Evolutionary conservation across 169 alveolate species (phyloP).

Genomic region (Cryptosporidium muris): DNA sequence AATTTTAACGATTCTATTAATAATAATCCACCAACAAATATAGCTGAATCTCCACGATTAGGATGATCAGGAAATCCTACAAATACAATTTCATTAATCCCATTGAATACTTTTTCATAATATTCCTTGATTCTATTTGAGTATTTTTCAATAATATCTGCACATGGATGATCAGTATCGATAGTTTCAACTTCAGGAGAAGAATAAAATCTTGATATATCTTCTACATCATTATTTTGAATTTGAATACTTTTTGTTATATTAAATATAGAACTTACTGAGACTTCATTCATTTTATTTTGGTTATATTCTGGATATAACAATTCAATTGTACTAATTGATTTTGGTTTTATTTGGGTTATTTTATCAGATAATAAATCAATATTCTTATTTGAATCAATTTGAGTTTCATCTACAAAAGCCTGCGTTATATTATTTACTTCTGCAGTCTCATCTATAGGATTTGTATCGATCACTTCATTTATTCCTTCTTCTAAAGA

Average conservation of each 20-base stretch:
- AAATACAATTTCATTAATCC: conserved; percentile 43
- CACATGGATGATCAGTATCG: conserved; percentile 61
- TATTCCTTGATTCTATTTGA: conserved; percentile 35
- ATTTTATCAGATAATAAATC: neutral
- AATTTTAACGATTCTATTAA: conserved; percentile 28
- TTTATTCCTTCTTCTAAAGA: neutral
- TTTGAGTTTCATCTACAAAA: neutral
- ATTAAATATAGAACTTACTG: neutral
- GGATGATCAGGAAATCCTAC: conserved; percentile 71
- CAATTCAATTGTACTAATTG: conserved; percentile 22
- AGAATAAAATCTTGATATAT: neutral
- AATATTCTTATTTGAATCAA: neutral
- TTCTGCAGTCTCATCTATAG: neutral
- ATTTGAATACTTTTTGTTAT: neutral
- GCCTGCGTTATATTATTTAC: neutral
- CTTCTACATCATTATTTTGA: neutral
- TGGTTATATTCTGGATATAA: conserved; percentile 41
- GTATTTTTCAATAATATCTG: conserved; percentile 23
- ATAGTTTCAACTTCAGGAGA: conserved; percentile 18
- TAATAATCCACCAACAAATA: conserved; percentile 60
- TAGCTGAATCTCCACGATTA: conserved; percentile 67
- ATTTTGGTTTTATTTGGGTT: conserved; percentile 2
- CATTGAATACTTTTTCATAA: conserved; percentile 23
- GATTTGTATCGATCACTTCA: neutral
- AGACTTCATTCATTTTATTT: neutral